Base-by-base conservation (phyloP, 345 rosid genomes). In the Hibiscus trionum region DNA sequence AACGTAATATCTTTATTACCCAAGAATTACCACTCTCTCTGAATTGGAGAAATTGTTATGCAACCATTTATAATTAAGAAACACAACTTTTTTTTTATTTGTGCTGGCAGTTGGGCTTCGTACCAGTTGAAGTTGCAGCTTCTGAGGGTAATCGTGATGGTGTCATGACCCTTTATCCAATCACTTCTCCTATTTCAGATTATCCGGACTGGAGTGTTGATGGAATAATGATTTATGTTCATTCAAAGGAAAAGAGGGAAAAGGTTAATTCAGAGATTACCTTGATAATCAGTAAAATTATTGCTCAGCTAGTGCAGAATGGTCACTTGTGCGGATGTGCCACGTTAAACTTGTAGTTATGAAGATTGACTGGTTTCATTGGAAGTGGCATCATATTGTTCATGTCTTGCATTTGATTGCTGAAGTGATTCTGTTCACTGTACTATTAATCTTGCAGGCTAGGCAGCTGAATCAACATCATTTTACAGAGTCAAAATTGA, bases 101-200 rank as follows among this genome's bases (percentile, higher is more conserved):
- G 21, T 52, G 52, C 3, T 52, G 47, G 10, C 64, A 70, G 63
- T 19, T 19, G 11, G 73, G 63, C 49, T 33, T 37, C 33, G 57
- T 52, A 12, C 64, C 73, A 70, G 21, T 70, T n/a, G 73, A 70
- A 46, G 56, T 70, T 56, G 73, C 73, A 2, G 73, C 64, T 35
- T 35, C 27, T 10, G 21, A 9, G 6, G 31, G 16, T 9, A n/a
- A 55, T 39, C 50, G 2, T 19, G 63, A 56, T 24, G 52, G 17
- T 19, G 64, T 70, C 61, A 70, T 14, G 73, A 21, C 44, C 39
- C 73, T 70, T 57, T 70, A 55, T 21, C 73, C 73, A 4, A 0
- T 35, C 7, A 57, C 73, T 56, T 56, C 73, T 56, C 35, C 37
- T 1, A 37, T 55, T 37, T 27, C 50, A 35, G 11, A 39, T 37